Base-by-base conservation (phyloP, 495 filamentous ascomycete genomes). In the Articulospora tetracladia region DNA sequence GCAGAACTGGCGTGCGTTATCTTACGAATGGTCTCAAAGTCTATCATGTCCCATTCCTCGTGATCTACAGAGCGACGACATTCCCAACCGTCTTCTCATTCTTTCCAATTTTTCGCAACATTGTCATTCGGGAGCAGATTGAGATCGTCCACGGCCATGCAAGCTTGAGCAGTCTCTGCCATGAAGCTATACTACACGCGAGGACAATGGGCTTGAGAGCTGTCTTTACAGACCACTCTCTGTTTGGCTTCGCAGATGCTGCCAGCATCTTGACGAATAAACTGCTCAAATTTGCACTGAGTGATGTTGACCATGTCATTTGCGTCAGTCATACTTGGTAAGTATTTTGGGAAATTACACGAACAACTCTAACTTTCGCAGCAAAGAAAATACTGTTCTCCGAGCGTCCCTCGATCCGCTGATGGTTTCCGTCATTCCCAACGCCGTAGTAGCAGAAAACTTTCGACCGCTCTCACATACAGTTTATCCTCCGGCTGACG, bases 251-350 rank as follows among this genome's bases (percentile, higher is more conserved):
- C 71, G 93, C 94, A 27, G 94, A 98, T 73, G 93, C 94, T 7
- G 95, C 84, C 1, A 97, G 93, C 60, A 98, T 98, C 56, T 75
- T 98, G 26, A 92, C 95, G 11, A 98, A 98, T 70, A 98, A 98
- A 72, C 74, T 98, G 30, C 79, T 98, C 30, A 98, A 98, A 68
- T 98, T 98, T 68, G 92, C 85, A 0, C 67, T 98, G 63, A 98
- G 95, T 68, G 94, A 98, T 70, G 93, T 98, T 12, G 94, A 97
- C 66, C 94, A 98, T 82, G 92, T 94, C 34, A 95, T 98, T 55
- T 98, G 94, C 63, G 94, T 98, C 64, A 95, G 90, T 68, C 92
- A 98, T 79, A 98, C 94, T 56, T 97, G 93, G 93, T 94, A 78
- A 52, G 49, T 32, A 1, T 27, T 55, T 1, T 39, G 23, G 11